Conservation (phyloP, 371 early-diverging fungal species). For the Rhizopus stolonifer region DNA sequence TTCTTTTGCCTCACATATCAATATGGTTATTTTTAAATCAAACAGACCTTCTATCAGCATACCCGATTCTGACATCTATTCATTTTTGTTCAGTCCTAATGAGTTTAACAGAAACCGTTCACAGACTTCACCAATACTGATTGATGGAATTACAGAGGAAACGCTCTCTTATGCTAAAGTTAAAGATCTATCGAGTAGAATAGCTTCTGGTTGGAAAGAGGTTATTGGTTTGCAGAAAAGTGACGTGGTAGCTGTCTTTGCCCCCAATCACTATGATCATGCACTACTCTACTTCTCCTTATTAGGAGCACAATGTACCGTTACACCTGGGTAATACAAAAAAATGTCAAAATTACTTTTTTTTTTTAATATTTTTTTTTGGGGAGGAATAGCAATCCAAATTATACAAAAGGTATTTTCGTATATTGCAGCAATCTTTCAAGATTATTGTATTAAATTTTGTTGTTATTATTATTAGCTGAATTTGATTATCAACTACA, state of each 20-base stretch:
- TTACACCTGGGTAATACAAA: conserved; percentile 37
- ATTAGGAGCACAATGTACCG: conserved; percentile 36
- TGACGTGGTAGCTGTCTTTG: conserved; percentile 71
- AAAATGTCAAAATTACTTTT: not conserved
- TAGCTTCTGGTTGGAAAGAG: conserved; percentile 40
- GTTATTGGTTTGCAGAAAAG: conserved; percentile 62
- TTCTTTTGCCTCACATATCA: not conserved
- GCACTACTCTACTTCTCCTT: conserved; percentile 39
- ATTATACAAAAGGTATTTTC: conserved; percentile 34
- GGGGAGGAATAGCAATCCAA: conserved; percentile 33
- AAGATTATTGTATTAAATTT: too few species aligned
- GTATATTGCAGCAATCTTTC: too few species aligned
- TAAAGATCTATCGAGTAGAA: conserved; percentile 51
- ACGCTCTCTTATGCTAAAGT: conserved; percentile 62
- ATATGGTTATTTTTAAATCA: conserved; percentile 16
- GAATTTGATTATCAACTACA: conserved; percentile 27
- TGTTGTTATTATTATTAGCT: conserved; percentile 10
- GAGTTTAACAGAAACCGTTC: conserved; percentile 30
- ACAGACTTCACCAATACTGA: conserved; percentile 39
- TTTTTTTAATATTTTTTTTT: not conserved
- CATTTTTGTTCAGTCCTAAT: conserved; percentile 54
- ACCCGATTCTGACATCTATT: conserved; percentile 65
- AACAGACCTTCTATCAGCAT: conserved; percentile 30
- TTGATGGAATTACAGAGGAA: conserved; percentile 59
- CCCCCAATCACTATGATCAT: conserved; percentile 64